Percentiles rank a stretch among this genome's conserved stretches.
Conservation (phyloP, 1,139 yeast species). For the Waltiozyma sp. region DNA sequence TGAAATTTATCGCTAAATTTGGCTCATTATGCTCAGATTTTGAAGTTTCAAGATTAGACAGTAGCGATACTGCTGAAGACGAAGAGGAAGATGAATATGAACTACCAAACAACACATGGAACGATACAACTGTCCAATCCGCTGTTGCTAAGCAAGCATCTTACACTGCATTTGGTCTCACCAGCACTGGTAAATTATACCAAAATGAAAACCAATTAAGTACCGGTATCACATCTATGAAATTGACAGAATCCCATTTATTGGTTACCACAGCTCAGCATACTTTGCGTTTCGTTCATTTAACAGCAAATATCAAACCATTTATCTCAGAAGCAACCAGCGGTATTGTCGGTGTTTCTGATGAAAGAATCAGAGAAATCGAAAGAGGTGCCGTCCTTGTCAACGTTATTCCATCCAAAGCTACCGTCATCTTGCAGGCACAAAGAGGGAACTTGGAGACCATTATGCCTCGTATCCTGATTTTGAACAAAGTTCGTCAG, state of each 20-base stretch:
- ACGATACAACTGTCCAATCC: not conserved
- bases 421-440: constrained; percentile 81
- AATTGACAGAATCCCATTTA: constrained; percentile 60
- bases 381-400: constrained; percentile 86
- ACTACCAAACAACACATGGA: constrained; percentile 9
- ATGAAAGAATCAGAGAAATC: constrained; percentile 79
- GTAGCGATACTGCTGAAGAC: constrained; percentile 17
- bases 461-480: constrained; percentile 86
- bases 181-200: constrained; percentile 63
- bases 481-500: constrained; percentile 69
- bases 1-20: constrained; percentile 34
- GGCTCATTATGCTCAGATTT: constrained; percentile 65
- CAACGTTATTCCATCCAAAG: constrained; percentile 70
- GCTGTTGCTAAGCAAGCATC: too few species aligned
- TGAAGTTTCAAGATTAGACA: constrained; percentile 31
- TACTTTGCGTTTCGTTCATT: constrained; percentile 71
- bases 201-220: constrained; percentile 55
- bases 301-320: constrained; percentile 33
- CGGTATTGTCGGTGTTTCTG: constrained; percentile 23
- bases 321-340: constrained; percentile 22
- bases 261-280: constrained; percentile 86
- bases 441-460: constrained; percentile 96
- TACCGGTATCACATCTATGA: constrained; percentile 73
- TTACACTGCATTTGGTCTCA: constrained; percentile 54
- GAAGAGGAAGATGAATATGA: constrained; percentile 21